A percentile compares a stretch with the other conserved stretches of the same genome.
Conservation (phyloP, 1,284 basidiomycete species). For the Trametes pubescens region DNA sequence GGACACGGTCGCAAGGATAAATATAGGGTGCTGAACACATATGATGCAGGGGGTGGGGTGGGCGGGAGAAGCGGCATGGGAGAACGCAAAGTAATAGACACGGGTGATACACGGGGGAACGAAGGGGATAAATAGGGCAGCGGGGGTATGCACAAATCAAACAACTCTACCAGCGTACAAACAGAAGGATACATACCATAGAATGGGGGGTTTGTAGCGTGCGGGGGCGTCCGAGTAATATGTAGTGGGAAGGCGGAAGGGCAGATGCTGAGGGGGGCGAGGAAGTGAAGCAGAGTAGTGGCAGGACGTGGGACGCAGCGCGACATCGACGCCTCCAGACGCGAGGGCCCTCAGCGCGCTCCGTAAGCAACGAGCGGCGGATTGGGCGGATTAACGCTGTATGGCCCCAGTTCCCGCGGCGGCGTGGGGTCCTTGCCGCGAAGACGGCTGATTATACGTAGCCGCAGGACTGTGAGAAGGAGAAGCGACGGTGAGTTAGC, state of each 20-base stretch:
- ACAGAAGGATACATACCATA: background rate
- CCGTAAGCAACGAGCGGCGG: conserved; percentile 22
- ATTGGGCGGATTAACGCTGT: conserved; percentile 22
- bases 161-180: conserved; percentile 8
- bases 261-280: conserved; percentile 1
- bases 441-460: conserved; percentile 64
- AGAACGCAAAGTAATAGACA: background rate
- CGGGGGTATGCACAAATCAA: conserved; percentile 12
- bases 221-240: background rate
- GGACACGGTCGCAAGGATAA: conserved; percentile 2
- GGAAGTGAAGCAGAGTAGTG: background rate
- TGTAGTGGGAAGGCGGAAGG: conserved; percentile 1
- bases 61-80: background rate
- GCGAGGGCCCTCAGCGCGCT: conserved; percentile 23
- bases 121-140: conserved; percentile 15
- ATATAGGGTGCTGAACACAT: conserved; percentile 1
- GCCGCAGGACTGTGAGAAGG: conserved; percentile 55
- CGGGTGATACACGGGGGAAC: conserved; percentile 12
- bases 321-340: conserved; percentile 6
- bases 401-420: conserved; percentile 42
- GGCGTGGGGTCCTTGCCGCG: conserved; percentile 58
- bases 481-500: conserved; percentile 11
- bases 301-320: conserved; percentile 2
- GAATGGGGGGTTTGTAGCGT: background rate
- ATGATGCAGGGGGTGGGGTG: background rate